A percentile compares a stretch with the other conserved stretches of the same genome.
Conservation (phyloP, 140 eudicot species). For the Bidens hawaiensis region DNA sequence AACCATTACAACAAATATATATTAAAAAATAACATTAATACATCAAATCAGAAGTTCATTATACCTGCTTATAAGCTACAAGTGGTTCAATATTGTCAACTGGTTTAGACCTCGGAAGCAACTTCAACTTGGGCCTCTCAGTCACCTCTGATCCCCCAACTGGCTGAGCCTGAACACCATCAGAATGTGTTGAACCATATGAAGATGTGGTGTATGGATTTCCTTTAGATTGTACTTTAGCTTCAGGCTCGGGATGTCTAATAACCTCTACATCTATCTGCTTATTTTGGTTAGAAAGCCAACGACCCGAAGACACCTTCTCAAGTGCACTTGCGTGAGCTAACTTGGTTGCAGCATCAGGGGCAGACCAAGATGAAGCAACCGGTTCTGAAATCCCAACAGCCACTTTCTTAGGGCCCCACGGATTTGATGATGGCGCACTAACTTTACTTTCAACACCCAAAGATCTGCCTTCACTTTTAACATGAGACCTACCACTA, state of each 20-base stretch:
- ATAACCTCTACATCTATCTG: constrained; percentile 63
- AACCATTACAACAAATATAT: constrained; percentile 5
- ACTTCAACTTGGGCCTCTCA: constrained; percentile 80
- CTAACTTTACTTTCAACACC: constrained; percentile 31
- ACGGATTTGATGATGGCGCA: constrained; percentile 61
- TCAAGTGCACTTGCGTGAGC: constrained; percentile 97
- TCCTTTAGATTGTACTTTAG: constrained; percentile 29
- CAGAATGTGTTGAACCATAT: constrained; percentile 7
- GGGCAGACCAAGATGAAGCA: constrained; percentile 56
- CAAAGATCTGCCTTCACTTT: constrained; percentile 22
- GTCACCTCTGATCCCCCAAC: constrained; percentile 31
- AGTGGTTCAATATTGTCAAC: constrained; percentile 47
- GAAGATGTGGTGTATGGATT: constrained; percentile 16
- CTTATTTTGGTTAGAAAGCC: constrained; percentile 74
- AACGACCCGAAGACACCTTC: constrained; percentile 86
- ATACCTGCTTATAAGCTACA: constrained; percentile 55
- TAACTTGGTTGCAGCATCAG: constrained; percentile 68
- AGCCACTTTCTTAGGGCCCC: constrained; percentile 68
- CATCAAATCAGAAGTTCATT: not conserved
- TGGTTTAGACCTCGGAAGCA: constrained; percentile 83
- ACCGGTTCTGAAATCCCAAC: constrained; percentile 42
- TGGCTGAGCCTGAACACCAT: constrained; percentile 23
- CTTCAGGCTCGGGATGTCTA: constrained; percentile 44
- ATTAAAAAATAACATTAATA: constrained; percentile 12
- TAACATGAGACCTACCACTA: constrained; percentile 14